Conservation (phyloP, 2,329 filamentous ascomycete species). For the Penicillium oxalicum region DNA sequence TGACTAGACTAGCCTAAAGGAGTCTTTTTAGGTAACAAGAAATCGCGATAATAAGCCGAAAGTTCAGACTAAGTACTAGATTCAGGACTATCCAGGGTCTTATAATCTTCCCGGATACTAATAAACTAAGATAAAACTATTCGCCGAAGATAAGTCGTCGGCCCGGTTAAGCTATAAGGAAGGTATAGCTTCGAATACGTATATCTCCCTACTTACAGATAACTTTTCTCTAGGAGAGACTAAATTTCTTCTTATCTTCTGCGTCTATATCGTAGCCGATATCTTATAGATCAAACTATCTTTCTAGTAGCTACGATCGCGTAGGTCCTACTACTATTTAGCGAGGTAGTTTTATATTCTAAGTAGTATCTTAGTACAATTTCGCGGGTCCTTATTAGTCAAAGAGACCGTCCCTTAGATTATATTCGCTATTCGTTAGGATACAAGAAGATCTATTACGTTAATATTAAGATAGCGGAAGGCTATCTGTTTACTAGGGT, state of each 20-base stretch:
- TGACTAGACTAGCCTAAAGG: too few species aligned
- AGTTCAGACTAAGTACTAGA: too few species aligned
- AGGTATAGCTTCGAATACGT: background rate
- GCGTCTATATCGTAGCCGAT: background rate
- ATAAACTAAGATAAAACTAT: too few species aligned
- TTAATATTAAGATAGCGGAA: slow-evolving; percentile 1
- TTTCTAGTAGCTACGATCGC: too few species aligned
- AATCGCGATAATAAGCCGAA: too few species aligned
- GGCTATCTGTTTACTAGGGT: background rate
- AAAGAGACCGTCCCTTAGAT: slow-evolving; percentile 3
- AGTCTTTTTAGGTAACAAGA: too few species aligned
- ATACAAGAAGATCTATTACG: background rate
- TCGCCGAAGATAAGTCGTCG: background rate
- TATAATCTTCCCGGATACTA: too few species aligned
- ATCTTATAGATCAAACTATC: background rate
- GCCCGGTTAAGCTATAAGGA: background rate
- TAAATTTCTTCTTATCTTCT: background rate
- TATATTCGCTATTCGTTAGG: background rate
- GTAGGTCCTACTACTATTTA: too few species aligned
- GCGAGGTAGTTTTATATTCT: background rate
- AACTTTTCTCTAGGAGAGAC: background rate
- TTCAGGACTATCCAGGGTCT: too few species aligned
- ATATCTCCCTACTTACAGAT: background rate
- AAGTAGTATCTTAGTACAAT: slow-evolving; percentile 1
- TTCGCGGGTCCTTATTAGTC: background rate